Conservation (phyloP, 169 alveolate genomes). For the Babesia bigemina region DNA sequence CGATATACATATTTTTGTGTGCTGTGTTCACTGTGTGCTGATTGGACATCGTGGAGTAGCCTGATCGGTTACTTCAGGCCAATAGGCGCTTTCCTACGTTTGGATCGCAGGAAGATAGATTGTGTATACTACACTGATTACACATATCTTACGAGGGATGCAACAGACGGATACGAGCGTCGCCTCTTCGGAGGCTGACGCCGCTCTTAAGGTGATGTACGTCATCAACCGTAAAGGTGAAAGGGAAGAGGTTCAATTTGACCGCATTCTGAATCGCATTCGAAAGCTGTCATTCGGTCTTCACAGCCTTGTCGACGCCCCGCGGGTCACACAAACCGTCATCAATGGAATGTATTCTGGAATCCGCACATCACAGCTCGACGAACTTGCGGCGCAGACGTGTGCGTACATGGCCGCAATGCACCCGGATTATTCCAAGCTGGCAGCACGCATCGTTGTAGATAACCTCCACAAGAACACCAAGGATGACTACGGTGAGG, state of each 20-base stretch:
- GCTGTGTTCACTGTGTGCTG: too few species aligned
- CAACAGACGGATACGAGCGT: slow-evolving; percentile 8
- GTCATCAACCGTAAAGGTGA: slow-evolving; percentile 85
- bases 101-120: too few species aligned
- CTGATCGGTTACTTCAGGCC: too few species aligned
- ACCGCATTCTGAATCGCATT: slow-evolving; percentile 80
- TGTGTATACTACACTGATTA: neutral
- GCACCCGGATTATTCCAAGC: slow-evolving; percentile 95
- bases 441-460: slow-evolving; percentile 97
- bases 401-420: slow-evolving; percentile 98
- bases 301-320: slow-evolving; percentile 86
- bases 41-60: too few species aligned
- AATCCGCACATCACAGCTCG: slow-evolving; percentile 92
- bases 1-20: too few species aligned
- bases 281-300: slow-evolving; percentile 82
- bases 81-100: too few species aligned
- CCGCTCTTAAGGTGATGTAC: slow-evolving; percentile 77
- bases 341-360: slow-evolving; percentile 91
- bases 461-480: slow-evolving; percentile 96
- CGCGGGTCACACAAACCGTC: slow-evolving; percentile 88
- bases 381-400: slow-evolving; percentile 97
- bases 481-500: slow-evolving; percentile 83
- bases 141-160: slow-evolving; percentile 25
- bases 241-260: slow-evolving; percentile 83
- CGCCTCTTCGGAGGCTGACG: neutral